phyloP scores from a whole-genome alignment of 805 yeast genomes.

The Metschnikowia reukaufii region DNA sequence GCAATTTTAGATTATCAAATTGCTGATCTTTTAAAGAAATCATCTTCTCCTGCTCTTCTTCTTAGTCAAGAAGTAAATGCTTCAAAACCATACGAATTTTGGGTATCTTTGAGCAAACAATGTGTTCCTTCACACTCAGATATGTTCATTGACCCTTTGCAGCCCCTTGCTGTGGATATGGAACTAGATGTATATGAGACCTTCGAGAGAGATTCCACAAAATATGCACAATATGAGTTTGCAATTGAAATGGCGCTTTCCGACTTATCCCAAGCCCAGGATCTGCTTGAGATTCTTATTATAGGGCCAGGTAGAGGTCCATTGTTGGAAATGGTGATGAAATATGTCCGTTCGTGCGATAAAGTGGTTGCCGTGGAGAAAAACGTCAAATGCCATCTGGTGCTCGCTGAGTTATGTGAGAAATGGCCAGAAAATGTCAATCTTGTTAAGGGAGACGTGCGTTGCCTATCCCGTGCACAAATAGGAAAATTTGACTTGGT shows the following conservation, averaged over 20 bases:
- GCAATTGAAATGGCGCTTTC: conserved; percentile 62
- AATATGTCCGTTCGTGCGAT: conserved; percentile 14
- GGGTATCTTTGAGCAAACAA: conserved; percentile 3
- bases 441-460: conserved; percentile 58
- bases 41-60: conserved; percentile 4
- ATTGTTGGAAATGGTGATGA: conserved; percentile 48
- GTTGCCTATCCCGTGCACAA: conserved; percentile 31
- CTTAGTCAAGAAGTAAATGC: not conserved
- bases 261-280: conserved; percentile 16
- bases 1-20: not conserved
- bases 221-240: conserved; percentile 64
- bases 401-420: conserved; percentile 51
- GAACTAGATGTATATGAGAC: conserved; percentile 59
- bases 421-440: conserved; percentile 34
- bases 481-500: conserved; percentile 48
- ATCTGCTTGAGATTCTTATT: conserved; percentile 44
- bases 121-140: conserved; percentile 8
- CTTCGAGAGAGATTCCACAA: conserved; percentile 69
- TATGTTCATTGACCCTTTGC: conserved; percentile 54
- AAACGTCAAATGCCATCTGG: conserved; percentile 58
- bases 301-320: conserved; percentile 93
- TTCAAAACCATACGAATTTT: not conserved
- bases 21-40: not conserved
- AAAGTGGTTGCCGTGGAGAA: conserved; percentile 63
- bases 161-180: conserved; percentile 64